Evolutionary conservation across 2,329 filamentous ascomycete species (phyloP).

Genomic region (Aspergillus terreus): DNA sequence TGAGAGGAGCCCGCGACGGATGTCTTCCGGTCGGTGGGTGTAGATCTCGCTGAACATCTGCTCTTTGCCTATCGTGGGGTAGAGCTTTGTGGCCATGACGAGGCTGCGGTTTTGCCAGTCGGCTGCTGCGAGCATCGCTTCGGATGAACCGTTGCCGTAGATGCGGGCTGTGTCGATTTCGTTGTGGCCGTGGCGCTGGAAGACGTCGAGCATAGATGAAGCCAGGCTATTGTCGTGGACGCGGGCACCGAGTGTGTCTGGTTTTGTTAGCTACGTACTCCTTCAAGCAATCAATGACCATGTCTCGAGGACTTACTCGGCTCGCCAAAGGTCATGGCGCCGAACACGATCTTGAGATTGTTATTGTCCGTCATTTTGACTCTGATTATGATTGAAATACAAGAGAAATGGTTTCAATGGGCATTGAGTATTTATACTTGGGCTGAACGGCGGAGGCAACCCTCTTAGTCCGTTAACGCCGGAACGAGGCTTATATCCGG

Average conservation of each 20-base stretch:
- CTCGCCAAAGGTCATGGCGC: slow-evolving; percentile 6
- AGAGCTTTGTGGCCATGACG: slow-evolving; percentile 44
- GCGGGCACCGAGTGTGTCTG: background rate
- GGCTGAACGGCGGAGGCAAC: too few species aligned
- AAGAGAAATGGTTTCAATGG: too few species aligned
- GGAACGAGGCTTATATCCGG: too few species aligned
- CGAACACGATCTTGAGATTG: slow-evolving; percentile 1
- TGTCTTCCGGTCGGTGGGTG: slow-evolving; percentile 26
- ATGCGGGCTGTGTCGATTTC: slow-evolving; percentile 27
- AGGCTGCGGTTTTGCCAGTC: slow-evolving; percentile 32
- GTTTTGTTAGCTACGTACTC: too few species aligned
- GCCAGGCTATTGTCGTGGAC: background rate
- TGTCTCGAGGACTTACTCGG: background rate
- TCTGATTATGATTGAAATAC: too few species aligned
- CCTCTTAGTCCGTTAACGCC: too few species aligned
- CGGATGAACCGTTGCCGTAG: slow-evolving; percentile 23
- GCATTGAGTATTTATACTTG: too few species aligned
- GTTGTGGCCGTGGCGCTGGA: slow-evolving; percentile 22
- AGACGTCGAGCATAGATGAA: slow-evolving; percentile 14
- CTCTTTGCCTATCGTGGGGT: slow-evolving; percentile 18
- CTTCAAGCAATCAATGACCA: background rate
- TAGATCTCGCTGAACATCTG: slow-evolving; percentile 9
- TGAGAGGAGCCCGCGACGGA: slow-evolving; percentile 30
- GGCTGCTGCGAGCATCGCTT: slow-evolving; percentile 36
- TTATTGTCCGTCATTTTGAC: background rate